Evolutionary conservation across 164 flowering plant species (phyloP).

Genomic region (Annona cherimola): DNA sequence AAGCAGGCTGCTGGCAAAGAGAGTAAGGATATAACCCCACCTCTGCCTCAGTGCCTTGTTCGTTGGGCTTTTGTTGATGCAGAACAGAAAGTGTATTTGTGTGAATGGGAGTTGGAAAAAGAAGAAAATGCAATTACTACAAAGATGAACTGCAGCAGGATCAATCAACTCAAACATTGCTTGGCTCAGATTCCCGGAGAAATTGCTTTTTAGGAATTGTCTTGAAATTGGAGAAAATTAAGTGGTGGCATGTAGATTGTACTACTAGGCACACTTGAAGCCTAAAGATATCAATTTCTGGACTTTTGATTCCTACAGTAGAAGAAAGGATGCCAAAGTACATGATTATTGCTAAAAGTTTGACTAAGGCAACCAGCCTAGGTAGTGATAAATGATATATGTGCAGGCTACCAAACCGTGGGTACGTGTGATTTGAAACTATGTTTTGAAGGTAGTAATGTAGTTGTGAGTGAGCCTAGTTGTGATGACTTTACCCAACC

Average conservation of each 20-base stretch:
- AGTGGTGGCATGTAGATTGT: conserved; percentile 75
- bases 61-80: conserved; percentile 70
- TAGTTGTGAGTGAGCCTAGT: too few species aligned
- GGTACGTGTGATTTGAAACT: conserved; percentile 28
- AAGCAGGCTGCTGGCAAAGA: conserved; percentile 37
- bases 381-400: conserved; percentile 27
- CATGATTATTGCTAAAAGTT: conserved; percentile 32
- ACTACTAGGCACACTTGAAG: conserved; percentile 45
- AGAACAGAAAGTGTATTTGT: conserved; percentile 88
- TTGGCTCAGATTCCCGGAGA: conserved; percentile 79
- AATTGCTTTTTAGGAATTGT: conserved; percentile 68
- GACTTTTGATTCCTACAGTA: too few species aligned
- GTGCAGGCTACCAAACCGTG: conserved; percentile 30
- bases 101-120: conserved; percentile 77
- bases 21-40: conserved; percentile 30
- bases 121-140: conserved; percentile 78
- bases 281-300: too few species aligned
- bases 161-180: conserved; percentile 72
- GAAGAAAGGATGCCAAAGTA: conserved; percentile 28
- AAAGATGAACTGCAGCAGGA: conserved; percentile 65
- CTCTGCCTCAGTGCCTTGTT: conserved; percentile 63
- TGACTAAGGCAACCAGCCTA: conserved; percentile 9
- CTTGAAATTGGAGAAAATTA: conserved; percentile 64
- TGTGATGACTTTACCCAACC: too few species aligned
- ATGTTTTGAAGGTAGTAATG: too few species aligned